Evolutionary conservation across 2,329 filamentous ascomycete genomes (phyloP), one percentile per base, ranked within the genome.

Genomic region (Fusarium euwallaceae): DNA sequence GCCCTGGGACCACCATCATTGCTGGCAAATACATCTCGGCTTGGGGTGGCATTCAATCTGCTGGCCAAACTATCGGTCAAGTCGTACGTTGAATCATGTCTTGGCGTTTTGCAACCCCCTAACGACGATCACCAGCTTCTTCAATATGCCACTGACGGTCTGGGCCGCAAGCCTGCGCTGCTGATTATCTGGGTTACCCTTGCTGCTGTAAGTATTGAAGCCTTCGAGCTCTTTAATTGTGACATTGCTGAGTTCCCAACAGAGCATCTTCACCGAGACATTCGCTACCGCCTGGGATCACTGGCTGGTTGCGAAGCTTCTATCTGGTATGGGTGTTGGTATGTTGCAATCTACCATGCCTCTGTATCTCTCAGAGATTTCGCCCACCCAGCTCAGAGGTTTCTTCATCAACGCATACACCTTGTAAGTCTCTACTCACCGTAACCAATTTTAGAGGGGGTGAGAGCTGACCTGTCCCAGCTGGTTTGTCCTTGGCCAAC

Each of bases 1-100:
- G 62, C 7, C 67, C 76, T 0, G 80, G 76, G 0, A 83, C 78
- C 3, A 78, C 67, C 1, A 81, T 83, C 43, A 82, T 84, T 45
- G 72, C 70, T 3, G 80, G 80, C 2, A 82, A 80, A 67, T 83
- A 83, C 64, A 74, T 84, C 36, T 82, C 83, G 0, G 82, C 82
- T 0, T 84, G 83, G 82, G 82, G 83, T 27, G 82, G 82, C 1
- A 83, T 84, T 27, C 82, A 83, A 66, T 82, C 81, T 1, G 79
- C 81, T 4, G 83, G 83, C 29, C 83, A 85, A 69, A 80, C 80
- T 0, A 61, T 85, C 37, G 83, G 83, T 5, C 83, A 84, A 76
- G 76, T 84, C 43, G 82, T 84, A 72, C 6, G 61, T 59, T 17
- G 39, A 14, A 12, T 16, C 3, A 14, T 17, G 8, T 5, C 20